Evolutionary conservation across 176 grass and related monocot genomes (phyloP), one percentile per base, ranked within the genome.

Genomic region (Aegilops sharonensis): DNA sequence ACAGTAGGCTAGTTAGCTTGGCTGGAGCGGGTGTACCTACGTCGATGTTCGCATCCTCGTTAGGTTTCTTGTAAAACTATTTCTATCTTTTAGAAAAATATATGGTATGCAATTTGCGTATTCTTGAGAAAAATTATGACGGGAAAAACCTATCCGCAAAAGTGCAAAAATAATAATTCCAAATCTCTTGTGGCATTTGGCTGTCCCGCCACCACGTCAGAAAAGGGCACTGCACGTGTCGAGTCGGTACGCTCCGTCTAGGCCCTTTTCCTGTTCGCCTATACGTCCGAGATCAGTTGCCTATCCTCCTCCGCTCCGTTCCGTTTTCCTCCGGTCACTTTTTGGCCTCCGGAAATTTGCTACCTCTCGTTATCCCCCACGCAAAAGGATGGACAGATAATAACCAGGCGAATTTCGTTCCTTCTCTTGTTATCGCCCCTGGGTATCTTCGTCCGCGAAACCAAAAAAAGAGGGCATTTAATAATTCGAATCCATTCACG

Each of bases 321-420:
- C 31, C 75, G 61, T 82, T 69, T 2, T 34, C 43, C 75, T 50
- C 62, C 54, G n/a, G 79, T 34, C 64, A 57, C 65, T 79, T 83
- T 83, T 85, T 30, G 63, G 64, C 82, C 14, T 17, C 14, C 52
- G 18, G 4, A 52, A 72, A 82, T 25, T 82, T 69, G 63, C 52
- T 6, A 71, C 70, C 78, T 11, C 90, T 91, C 78, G 86, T 88
- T 85, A 29, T 72, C 72, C 82, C 39, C 72, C 81, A 18, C 47
- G 47, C 29, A 52, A 17, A 35, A 29, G 23, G 6, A 69, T 35
- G 63, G 63, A 50, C 30, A 45, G 61, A 80, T 81, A 90, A 83
- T 45, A 75, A 78, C 67, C 42, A 80, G 25, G 17, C 45, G 35
- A 75, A 84, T 37, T 75, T 63, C 60, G 1, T 57, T 14, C 1